phyloP scores from a whole-genome alignment of 768 basidiomycete genomes.

The Boletus rex-veris region DNA sequence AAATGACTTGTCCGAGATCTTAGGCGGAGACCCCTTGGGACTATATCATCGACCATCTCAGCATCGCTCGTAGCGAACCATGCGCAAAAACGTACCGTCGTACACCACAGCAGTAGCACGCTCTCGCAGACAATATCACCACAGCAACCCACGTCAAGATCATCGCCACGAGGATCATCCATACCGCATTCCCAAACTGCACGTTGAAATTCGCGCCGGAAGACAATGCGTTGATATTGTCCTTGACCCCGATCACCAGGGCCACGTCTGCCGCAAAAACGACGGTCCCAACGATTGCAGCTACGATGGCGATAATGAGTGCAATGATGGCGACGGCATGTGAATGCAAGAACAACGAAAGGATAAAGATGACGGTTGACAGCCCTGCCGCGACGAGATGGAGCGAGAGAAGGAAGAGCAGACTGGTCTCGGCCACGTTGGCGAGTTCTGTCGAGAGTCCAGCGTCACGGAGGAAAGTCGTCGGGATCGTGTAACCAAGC shows the following conservation, averaged over 20 bases:
- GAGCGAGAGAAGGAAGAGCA: constrained; percentile 57
- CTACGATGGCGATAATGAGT: constrained; percentile 54
- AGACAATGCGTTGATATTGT: constrained; percentile 38
- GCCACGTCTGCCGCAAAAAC: constrained; percentile 63
- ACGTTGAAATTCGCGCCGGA: constrained; percentile 43
- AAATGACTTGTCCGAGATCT: background rate
- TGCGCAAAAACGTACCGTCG: constrained; percentile 31
- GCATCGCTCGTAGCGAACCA: background rate
- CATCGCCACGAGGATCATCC: constrained; percentile 63
- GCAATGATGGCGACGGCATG: constrained; percentile 53
- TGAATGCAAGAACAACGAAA: constrained; percentile 57
- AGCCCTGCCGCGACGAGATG: constrained; percentile 66
- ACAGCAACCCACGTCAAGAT: constrained; percentile 59
- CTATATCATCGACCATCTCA: constrained; percentile 11
- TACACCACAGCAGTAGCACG: constrained; percentile 70
- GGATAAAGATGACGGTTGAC: constrained; percentile 48
- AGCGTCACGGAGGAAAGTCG: constrained; percentile 37
- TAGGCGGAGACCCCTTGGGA: background rate
- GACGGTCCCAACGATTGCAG: constrained; percentile 51
- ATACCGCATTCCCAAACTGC: constrained; percentile 63
- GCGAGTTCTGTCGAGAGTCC: constrained; percentile 46
- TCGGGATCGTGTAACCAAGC: constrained; percentile 68
- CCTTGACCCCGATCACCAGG: constrained; percentile 50
- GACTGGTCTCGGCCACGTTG: constrained; percentile 44
- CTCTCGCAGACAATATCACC: constrained; percentile 56